phyloP scores from a whole-genome alignment of 129 eudicot genomes.

The Saposhnikovia divaricata region DNA sequence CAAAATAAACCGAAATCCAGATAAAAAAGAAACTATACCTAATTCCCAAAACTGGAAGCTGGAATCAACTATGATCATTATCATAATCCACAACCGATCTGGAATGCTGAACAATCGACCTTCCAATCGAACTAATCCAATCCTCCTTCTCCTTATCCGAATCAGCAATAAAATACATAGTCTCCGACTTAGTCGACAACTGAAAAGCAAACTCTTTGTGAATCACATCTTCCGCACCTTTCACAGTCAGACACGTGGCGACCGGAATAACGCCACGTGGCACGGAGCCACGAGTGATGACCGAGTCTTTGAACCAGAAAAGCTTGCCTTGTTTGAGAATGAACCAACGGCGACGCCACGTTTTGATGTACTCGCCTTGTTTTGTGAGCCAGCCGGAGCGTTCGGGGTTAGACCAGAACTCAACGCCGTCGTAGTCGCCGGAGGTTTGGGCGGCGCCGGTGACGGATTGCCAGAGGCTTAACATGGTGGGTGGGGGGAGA shows the following conservation, averaged over 20 bases:
- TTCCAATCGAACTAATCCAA: slow-evolving; percentile 90
- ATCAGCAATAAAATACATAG: slow-evolving; percentile 91
- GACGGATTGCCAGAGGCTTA: slow-evolving; percentile 33
- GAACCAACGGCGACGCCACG: slow-evolving; percentile 99
- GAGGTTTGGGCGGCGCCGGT: slow-evolving; percentile 44
- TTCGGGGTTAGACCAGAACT: slow-evolving; percentile 73
- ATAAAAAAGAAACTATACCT: background rate
- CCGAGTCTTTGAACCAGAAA: slow-evolving; percentile 92
- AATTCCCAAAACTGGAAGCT: background rate
- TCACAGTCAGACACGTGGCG: slow-evolving; percentile 70
- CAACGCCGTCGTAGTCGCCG: slow-evolving; percentile 53
- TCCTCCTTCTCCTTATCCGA: slow-evolving; percentile 94
- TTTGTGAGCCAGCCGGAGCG: slow-evolving; percentile 98
- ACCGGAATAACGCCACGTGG: slow-evolving; percentile 91
- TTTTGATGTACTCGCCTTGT: slow-evolving; percentile 97
- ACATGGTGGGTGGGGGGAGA: background rate
- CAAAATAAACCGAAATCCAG: background rate
- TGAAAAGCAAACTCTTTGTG: slow-evolving; percentile 75
- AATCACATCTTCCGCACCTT: slow-evolving; percentile 90
- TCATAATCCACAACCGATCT: slow-evolving; percentile 72
- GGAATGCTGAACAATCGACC: slow-evolving; percentile 88
- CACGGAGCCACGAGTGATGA: slow-evolving; percentile 61
- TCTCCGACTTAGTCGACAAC: slow-evolving; percentile 64
- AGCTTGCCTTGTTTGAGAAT: slow-evolving; percentile 78
- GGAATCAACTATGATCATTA: slow-evolving; percentile 58